Base-by-base conservation (phyloP, 169 alveolate species). In the Plasmodium malariae region DNA sequence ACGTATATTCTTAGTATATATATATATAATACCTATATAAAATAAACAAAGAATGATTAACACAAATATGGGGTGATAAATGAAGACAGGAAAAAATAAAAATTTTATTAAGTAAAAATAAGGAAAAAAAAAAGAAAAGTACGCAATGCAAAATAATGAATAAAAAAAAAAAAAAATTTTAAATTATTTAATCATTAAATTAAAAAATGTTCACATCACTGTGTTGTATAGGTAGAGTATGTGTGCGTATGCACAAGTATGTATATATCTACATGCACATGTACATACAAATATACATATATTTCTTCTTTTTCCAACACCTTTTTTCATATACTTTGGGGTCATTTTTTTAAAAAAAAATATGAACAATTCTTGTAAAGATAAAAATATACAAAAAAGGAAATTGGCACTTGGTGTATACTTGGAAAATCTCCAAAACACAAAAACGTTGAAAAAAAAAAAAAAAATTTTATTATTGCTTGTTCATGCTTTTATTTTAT, bases 181-280 rank as follows among this genome's bases (percentile, higher is more conserved):
- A 72, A 72, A 55, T 51, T 72, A 72, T 36, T 72, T 37, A 72
- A 72, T 72, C 87, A 72, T 72, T 72, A 70, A 57, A 57, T 70
- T 70, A 72, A 54, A 54, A 72, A 72, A 21, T 26, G 11, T 73
- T 40, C 54, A 54, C 37, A 73, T 73, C 51, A 73, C 48, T 45
- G 51, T 40, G 26, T n/a, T 73, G 28, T 43, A 51, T 57, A 48
- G 14, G 26, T 67, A 32, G 62, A 34, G 57, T 36, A 67, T 67
- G 43, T 24, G 36, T 67, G n/a, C 74, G 74, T 36, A 49, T 67
- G 74, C 36, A 67, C 55, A 67, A 43, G 14, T 54, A 51, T 51
- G 9, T 40, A 40, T 40, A 40, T 40, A 40, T 40, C 4, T 40
- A n/a, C n/a, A 67, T 67, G 43, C 51, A 67, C 36, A 36, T 55